phyloP scores from a whole-genome alignment of 83 land plant genomes.

The Thuja plicata region DNA sequence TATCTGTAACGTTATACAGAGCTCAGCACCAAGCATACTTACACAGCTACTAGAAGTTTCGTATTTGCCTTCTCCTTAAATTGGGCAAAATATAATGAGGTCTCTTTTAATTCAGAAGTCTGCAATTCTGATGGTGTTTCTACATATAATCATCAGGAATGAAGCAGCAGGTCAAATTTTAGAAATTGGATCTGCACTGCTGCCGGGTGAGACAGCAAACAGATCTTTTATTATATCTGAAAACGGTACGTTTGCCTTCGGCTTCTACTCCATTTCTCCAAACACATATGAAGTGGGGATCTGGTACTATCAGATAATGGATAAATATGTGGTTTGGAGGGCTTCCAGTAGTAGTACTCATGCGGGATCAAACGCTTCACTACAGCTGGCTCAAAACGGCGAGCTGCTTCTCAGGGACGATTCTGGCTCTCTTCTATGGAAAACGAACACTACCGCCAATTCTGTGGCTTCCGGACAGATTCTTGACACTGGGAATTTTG shows the following conservation, averaged over 20 bases:
- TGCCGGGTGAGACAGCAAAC: background rate
- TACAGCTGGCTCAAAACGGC: background rate
- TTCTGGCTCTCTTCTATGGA: background rate
- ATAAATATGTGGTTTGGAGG: background rate
- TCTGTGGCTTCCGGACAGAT: background rate
- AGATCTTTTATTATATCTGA: background rate
- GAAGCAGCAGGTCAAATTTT: background rate
- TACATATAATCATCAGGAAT: background rate
- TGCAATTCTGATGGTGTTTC: background rate
- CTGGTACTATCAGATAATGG: background rate
- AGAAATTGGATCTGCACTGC: background rate
- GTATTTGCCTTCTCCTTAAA: too few species aligned
- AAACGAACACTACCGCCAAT: background rate
- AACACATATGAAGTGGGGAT: background rate
- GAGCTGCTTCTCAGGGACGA: background rate
- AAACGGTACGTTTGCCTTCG: background rate
- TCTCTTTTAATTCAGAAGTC: background rate
- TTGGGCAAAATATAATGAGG: background rate
- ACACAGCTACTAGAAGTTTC: too few species aligned
- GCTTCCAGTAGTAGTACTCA: background rate
- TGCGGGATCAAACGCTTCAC: background rate
- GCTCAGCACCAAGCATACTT: too few species aligned
- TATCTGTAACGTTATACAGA: too few species aligned
- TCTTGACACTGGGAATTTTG: background rate
- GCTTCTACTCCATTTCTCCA: background rate